Evolutionary conservation across 2,329 filamentous ascomycete species (phyloP).

Genomic region (Xylariaceae sp.): DNA sequence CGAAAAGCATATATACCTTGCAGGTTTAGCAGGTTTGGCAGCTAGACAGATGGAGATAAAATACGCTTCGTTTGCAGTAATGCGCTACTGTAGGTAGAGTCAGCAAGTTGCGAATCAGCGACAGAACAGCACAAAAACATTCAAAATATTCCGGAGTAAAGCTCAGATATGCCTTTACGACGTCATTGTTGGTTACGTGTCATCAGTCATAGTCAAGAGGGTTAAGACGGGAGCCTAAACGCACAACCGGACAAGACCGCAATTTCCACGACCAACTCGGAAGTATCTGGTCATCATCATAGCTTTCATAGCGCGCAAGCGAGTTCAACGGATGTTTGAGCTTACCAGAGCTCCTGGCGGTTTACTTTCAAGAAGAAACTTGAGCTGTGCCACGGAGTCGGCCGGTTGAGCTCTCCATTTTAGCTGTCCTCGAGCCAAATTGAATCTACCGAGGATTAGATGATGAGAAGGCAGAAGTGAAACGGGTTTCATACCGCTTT

Average conservation of each 20-base stretch:
- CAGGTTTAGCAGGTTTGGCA: too few species aligned
- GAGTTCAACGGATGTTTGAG: neutral
- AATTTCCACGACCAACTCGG: slow-evolving; percentile 46
- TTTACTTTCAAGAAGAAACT: slow-evolving; percentile 36
- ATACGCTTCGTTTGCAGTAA: too few species aligned
- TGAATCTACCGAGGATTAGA: slow-evolving; percentile 56
- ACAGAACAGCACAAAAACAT: neutral
- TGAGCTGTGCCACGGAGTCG: slow-evolving; percentile 65
- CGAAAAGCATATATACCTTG: too few species aligned
- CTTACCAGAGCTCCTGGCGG: slow-evolving; percentile 7
- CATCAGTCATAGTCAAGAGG: slow-evolving; percentile 33
- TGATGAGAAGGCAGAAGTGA: neutral
- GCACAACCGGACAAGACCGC: slow-evolving; percentile 33
- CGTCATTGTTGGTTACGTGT: slow-evolving; percentile 41
- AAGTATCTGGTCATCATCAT: slow-evolving; percentile 76
- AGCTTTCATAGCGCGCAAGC: slow-evolving; percentile 31
- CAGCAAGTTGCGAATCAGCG: too few species aligned
- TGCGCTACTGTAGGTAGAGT: too few species aligned
- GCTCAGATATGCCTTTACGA: slow-evolving; percentile 66
- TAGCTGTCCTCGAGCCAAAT: slow-evolving; percentile 77
- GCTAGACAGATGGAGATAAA: too few species aligned
- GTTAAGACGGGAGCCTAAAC: slow-evolving; percentile 49
- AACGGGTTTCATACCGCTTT: slow-evolving; percentile 60
- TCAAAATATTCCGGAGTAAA: slow-evolving; percentile 16
- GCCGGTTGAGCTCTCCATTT: slow-evolving; percentile 63